Evolutionary conservation across 73 alveolate genomes (phyloP).

Genomic region (Paramecium sonneborni): DNA sequence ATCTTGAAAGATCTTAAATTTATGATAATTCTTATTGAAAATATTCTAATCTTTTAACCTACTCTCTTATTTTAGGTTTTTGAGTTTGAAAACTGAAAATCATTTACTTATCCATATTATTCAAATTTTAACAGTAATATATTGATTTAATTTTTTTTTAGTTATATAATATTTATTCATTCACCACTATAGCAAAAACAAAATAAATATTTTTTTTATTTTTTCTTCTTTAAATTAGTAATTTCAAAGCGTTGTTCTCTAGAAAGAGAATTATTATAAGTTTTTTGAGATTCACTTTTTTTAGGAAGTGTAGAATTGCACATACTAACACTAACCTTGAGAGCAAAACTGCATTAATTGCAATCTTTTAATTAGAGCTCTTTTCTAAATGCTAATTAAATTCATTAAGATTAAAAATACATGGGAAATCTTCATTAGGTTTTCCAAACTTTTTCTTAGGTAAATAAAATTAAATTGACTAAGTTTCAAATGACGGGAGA

Average conservation of each 20-base stretch:
- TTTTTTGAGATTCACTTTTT: not conserved
- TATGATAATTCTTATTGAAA: conserved; percentile 22
- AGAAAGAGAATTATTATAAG: not conserved
- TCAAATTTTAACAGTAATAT: conserved; percentile 32
- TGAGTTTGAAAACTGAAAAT: conserved; percentile 36
- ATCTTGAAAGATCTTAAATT: not conserved
- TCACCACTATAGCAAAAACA: not conserved
- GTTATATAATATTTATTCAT: not conserved
- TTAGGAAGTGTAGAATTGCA: not conserved
- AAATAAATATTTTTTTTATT: not conserved
- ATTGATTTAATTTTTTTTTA: not conserved
- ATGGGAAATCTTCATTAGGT: not conserved
- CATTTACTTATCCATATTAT: conserved; percentile 18
- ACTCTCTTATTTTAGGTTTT: not conserved
- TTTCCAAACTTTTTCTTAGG: not conserved
- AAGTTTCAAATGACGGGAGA: not conserved
- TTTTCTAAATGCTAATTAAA: not conserved
- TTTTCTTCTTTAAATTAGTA: not conserved
- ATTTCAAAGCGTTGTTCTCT: not conserved
- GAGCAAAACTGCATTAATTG: not conserved
- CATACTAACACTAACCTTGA: not conserved
- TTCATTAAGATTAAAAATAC: not conserved
- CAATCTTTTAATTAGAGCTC: not conserved
- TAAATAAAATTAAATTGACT: no score
- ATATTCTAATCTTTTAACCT: not conserved